A percentile compares a stretch with the other conserved stretches of the same genome.
These are phyloP conservation scores for Trypanosoma conorhini DNA, from an alignment of 208 protist species.

Conservation along the genomic window DNA sequence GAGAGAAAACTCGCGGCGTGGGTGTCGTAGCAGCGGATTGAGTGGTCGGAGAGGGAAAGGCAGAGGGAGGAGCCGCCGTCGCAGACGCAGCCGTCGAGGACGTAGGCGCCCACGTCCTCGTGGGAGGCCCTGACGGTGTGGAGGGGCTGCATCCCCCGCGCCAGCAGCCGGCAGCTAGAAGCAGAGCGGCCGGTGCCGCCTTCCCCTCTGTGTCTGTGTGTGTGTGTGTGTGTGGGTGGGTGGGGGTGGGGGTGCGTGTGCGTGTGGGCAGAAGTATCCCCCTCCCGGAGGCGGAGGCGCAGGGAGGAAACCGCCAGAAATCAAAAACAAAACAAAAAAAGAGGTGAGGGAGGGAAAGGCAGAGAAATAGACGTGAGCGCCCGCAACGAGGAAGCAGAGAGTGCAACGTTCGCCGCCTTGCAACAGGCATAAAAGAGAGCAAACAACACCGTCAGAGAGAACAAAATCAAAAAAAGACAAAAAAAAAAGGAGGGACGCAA, in stretches of 20 bases:
- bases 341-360: background rate
- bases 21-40: constrained; percentile 68
- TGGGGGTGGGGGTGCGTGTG: too few species aligned
- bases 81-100: constrained; percentile 72
- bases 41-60: constrained; percentile 57
- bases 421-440: background rate
- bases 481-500: background rate
- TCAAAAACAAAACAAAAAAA: background rate
- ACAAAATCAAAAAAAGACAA: background rate
- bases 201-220: background rate
- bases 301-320: background rate
- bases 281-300: background rate
- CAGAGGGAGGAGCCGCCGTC: constrained; percentile 46
- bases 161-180: background rate
- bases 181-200: background rate
- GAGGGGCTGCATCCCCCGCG: background rate
- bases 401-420: background rate
- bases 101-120: constrained; percentile 55
- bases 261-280: background rate
- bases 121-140: constrained; percentile 33
- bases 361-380: background rate
- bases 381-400: background rate
- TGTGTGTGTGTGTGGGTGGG: too few species aligned
- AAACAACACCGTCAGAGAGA: background rate
- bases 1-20: constrained; percentile 42